Base-by-base conservation (phyloP, 2,329 filamentous ascomycete genomes). In the Colletotrichum tropicale region DNA sequence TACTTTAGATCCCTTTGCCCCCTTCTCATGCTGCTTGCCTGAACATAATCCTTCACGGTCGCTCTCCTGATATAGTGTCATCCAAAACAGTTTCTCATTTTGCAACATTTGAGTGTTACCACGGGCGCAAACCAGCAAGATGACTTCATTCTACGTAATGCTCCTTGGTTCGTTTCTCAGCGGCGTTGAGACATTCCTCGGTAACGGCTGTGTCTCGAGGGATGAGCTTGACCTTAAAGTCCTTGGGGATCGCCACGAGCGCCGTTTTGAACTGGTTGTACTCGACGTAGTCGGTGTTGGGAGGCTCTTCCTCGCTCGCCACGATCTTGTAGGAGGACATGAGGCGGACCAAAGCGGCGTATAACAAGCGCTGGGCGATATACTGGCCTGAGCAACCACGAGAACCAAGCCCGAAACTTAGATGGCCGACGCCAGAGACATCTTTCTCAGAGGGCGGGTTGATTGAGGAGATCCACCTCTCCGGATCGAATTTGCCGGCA, bases 171-270 rank as follows among this genome's bases (percentile, higher is more conserved):
- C n/a, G 13, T 24, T 52, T 52, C 43, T 21, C 43, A 1, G 43
- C 43, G 43, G 43, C 43, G 1, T 13, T 13, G 43, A 52, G 43
- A 8, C 43, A 52, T 13, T 52, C 43, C n/a, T 21, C 43, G 4
- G 43, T 52, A 13, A 52, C 12, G n/a, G n/a, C 43, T 52, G 43
- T 52, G 43, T 52, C 43, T 24, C 43, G n/a, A 12, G 43, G 43
- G 77, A 83, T 85, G 71, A 92, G 87, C 1, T 89, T 88, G 62
- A 91, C 86, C 83, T 92, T 92, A 82, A 93, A 93, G 2, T 89
- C 89, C 82, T 91, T 92, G 0, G 91, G 91, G 78, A 93, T 90
- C 4, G 89, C 90, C 0, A 91, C 92, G 81, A 93, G 81, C 10
- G 89, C 88, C 1, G 91, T 93, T 1, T 91, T 87, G 24, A 89